Percentiles rank a stretch among this genome's conserved stretches.
Evolutionary conservation across 148 eudicot species (phyloP).

Genomic region (Persicaria maculosa): DNA sequence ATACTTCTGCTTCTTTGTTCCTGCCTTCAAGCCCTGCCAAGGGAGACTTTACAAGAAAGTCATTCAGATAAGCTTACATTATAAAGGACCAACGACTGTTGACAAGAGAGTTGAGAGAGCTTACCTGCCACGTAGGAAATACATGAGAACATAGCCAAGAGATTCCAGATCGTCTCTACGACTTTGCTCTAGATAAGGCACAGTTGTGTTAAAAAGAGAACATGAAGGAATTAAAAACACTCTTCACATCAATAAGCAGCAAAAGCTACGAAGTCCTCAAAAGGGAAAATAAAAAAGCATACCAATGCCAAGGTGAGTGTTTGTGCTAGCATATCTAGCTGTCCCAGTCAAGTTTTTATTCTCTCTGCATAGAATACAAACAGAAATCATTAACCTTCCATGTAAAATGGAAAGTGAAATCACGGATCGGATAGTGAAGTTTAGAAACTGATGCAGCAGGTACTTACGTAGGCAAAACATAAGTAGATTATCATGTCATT

Average conservation of each 20-base stretch:
- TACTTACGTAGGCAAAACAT: not conserved
- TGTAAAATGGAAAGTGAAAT: not conserved
- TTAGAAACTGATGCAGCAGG: conserved; percentile 1
- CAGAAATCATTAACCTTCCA: not conserved
- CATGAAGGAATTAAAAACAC: not conserved
- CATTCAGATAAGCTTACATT: conserved; percentile 2
- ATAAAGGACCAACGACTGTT: not conserved
- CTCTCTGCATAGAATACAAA: conserved; percentile 47
- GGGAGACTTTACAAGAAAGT: conserved; percentile 59
- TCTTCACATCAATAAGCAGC: not conserved
- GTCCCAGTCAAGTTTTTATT: conserved; percentile 96
- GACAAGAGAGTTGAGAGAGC: conserved; percentile 2
- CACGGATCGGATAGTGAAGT: not conserved
- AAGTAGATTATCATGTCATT: not conserved
- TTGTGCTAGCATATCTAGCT: conserved; percentile 93
- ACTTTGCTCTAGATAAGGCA: conserved; percentile 63
- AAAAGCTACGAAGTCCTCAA: not conserved
- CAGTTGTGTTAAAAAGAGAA: conserved; percentile 17
- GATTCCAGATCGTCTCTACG: conserved; percentile 96
- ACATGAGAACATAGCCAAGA: conserved; percentile 92
- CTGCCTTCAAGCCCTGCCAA: conserved; percentile 97
- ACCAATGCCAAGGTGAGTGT: conserved; percentile 98
- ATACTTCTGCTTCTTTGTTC: conserved; percentile 89
- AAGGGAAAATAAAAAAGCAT: conserved; percentile 13
- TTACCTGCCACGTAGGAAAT: conserved; percentile 90